A percentile compares a stretch with the other conserved stretches of the same genome.
phyloP scores from a whole-genome alignment of 129 eudicot genomes.

The Artemisia argyi region DNA sequence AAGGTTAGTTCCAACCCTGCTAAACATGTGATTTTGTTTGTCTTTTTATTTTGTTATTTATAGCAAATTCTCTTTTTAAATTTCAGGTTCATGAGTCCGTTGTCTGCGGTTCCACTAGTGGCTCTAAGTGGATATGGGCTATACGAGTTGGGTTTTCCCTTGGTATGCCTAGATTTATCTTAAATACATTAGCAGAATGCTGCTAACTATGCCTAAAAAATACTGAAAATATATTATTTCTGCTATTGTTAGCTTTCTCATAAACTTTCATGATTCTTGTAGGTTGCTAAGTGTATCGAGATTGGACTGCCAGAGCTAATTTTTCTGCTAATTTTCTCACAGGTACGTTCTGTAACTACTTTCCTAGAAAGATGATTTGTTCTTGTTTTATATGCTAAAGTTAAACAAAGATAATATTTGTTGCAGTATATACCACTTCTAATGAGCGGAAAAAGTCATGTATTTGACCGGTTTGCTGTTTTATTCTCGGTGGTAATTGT shows the following conservation, averaged over 20 bases:
- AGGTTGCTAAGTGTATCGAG: constrained; percentile 94
- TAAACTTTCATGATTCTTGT: constrained; percentile 16
- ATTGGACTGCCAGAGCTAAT: constrained; percentile 88
- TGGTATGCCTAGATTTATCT: constrained; percentile 43
- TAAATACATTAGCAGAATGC: background rate
- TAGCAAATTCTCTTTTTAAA: background rate
- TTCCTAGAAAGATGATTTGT: background rate
- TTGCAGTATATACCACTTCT: constrained; percentile 84
- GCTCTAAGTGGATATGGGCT: constrained; percentile 85
- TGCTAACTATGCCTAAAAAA: background rate
- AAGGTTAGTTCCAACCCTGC: constrained; percentile 38
- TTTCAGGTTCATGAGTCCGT: constrained; percentile 88
- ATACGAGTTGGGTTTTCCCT: constrained; percentile 89
- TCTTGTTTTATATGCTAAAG: constrained; percentile 2
- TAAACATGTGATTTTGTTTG: background rate
- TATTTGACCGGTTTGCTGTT: constrained; percentile 92
- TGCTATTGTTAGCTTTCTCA: background rate
- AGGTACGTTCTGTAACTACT: constrained; percentile 44
- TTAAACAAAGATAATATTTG: background rate
- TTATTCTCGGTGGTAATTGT: constrained; percentile 77
- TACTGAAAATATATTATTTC: constrained; percentile 2
- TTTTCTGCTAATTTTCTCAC: constrained; percentile 78
- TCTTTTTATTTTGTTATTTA: background rate
- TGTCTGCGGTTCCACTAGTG: constrained; percentile 86
- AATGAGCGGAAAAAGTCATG: constrained; percentile 69